These are phyloP conservation scores for Mallotus japonicus DNA, from an alignment of 441 rosid genomes.

Conservation along the genomic window DNA sequence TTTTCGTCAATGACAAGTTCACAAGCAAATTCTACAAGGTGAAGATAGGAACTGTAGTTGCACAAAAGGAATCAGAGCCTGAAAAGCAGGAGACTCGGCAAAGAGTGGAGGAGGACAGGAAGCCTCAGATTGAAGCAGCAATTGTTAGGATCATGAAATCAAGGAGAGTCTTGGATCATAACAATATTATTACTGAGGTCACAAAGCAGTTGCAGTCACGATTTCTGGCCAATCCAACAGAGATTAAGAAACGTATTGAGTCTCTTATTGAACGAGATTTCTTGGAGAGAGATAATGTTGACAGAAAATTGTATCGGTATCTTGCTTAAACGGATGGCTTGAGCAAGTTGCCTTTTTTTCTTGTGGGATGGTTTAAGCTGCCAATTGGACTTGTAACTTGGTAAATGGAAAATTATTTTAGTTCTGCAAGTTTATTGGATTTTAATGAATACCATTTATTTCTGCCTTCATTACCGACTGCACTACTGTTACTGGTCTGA, in stretches of 20 bases:
- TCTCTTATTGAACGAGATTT: conserved; percentile 92
- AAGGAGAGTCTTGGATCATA: conserved; percentile 85
- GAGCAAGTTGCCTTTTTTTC: conserved; percentile 24
- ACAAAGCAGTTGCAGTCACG: conserved; percentile 93
- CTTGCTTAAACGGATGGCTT: conserved; percentile 59
- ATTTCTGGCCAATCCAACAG: conserved; percentile 87
- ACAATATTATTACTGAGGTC: conserved; percentile 83
- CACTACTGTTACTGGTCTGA: conserved; percentile 5
- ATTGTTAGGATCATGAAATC: conserved; percentile 97
- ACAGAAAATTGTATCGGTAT: conserved; percentile 85
- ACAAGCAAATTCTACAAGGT: conserved; percentile 89
- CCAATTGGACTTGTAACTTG: conserved; percentile 35
- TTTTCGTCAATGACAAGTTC: conserved; percentile 86
- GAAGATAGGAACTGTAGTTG: conserved; percentile 95
- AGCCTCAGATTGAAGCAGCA: conserved; percentile 98
- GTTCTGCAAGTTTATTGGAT: conserved; percentile 33
- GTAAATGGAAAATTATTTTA: conserved; percentile 38
- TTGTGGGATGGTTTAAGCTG: conserved; percentile 33
- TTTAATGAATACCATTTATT: conserved; percentile 37
- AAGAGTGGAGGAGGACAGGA: conserved; percentile 97
- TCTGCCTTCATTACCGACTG: conserved; percentile 12
- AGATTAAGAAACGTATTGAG: conserved; percentile 93
- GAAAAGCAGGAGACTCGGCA: conserved; percentile 97
- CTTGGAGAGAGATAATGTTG: conserved; percentile 86
- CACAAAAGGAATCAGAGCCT: conserved; percentile 92